Conservation (phyloP, 768 basidiomycete species). For the Suillus paluster region DNA sequence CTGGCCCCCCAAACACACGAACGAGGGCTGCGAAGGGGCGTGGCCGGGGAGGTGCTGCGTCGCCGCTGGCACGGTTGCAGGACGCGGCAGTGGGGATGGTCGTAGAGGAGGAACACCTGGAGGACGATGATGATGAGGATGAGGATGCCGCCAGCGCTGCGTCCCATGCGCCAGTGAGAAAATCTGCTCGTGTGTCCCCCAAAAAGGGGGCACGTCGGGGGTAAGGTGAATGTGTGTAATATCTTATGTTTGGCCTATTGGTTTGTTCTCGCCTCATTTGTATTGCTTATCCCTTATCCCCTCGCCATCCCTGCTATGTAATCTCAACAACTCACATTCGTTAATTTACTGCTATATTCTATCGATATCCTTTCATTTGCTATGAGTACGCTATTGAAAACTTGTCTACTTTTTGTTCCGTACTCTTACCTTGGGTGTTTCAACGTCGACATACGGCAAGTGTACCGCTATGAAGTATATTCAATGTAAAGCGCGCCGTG, state of each 20-base stretch:
- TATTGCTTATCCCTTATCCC: not conserved
- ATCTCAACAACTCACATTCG: not conserved
- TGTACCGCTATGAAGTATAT: not conserved
- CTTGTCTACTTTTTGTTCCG: not conserved
- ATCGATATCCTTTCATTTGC: slow-evolving; percentile 2
- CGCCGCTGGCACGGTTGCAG: slow-evolving; percentile 23
- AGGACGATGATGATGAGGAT: slow-evolving; percentile 21
- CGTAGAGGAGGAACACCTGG: slow-evolving; percentile 31
- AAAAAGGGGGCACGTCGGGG: not conserved
- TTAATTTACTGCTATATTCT: slow-evolving; percentile 4
- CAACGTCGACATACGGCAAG: not conserved
- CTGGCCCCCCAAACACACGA: slow-evolving; percentile 12
- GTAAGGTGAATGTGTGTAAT: not conserved
- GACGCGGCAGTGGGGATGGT: slow-evolving; percentile 31
- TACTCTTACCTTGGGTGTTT: not conserved
- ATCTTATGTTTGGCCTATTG: slow-evolving; percentile 1
- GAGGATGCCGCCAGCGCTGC: not conserved
- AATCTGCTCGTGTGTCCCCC: not conserved
- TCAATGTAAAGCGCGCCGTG: not conserved
- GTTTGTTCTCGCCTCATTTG: not conserved
- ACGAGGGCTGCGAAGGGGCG: slow-evolving; percentile 18
- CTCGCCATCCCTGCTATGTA: not conserved
- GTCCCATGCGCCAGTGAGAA: not conserved
- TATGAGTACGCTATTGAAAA: not conserved
- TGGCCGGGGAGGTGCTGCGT: slow-evolving; percentile 22